These are phyloP conservation scores for Patellifolia procumbens DNA, from an alignment of 179 eudicot genomes.

Conservation along the genomic window DNA sequence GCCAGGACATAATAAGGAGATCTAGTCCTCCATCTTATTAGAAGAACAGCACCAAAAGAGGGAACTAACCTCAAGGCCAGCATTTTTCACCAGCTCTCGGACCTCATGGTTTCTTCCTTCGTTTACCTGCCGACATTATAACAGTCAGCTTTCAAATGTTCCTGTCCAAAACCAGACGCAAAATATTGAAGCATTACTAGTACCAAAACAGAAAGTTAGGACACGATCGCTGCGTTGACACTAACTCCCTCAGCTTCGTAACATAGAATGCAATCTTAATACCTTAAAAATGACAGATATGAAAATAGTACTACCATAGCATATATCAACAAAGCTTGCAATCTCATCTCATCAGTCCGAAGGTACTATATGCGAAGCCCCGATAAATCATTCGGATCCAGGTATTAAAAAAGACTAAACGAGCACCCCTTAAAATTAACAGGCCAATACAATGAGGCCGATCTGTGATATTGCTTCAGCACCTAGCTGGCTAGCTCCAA, in stretches of 20 bases:
- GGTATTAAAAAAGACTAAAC: not conserved
- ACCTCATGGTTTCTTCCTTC: slow-evolving; percentile 99
- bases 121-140: slow-evolving; percentile 64
- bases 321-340: not conserved
- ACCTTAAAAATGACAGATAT: not conserved
- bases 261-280: not conserved
- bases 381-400: no score
- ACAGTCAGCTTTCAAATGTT: slow-evolving; percentile 11
- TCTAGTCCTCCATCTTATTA: not conserved
- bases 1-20: no score
- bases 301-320: not conserved
- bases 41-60: slow-evolving; percentile 15
- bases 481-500: not conserved
- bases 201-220: not conserved
- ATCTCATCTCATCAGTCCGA: not conserved
- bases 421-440: not conserved
- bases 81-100: slow-evolving; percentile 87
- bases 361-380: not conserved
- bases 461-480: not conserved
- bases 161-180: slow-evolving; percentile 17
- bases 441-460: not conserved
- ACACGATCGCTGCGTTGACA: not conserved
- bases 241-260: not conserved
- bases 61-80: slow-evolving; percentile 81
- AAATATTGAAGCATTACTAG: not conserved